Conservation (phyloP, 1,284 basidiomycete genomes). For the Cryptococcus floricola region DNA sequence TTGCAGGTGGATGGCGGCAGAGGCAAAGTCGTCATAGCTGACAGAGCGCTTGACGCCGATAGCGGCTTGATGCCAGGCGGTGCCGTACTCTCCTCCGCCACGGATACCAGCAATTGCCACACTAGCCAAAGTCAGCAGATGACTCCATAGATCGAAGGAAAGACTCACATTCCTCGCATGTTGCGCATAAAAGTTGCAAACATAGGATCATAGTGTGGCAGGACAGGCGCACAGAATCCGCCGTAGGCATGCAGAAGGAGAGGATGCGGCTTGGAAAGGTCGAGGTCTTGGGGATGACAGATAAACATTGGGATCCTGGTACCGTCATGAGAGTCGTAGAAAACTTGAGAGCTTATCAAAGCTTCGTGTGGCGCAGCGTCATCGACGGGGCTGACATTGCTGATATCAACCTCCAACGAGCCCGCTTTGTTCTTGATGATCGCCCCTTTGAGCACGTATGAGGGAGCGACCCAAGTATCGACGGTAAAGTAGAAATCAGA, state of each 20-base stretch:
- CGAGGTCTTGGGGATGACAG: constrained; percentile 14
- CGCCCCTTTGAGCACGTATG: constrained; percentile 16
- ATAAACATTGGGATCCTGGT: constrained; percentile 19
- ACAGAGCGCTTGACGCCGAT: constrained; percentile 12
- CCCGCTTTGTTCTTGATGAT: neutral
- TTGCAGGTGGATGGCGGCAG: constrained; percentile 14
- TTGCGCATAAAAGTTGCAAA: constrained; percentile 18
- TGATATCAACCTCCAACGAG: constrained; percentile 11
- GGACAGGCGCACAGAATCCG: constrained; percentile 8
- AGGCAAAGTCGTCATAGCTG: constrained; percentile 16
- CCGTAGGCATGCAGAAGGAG: constrained; percentile 17
- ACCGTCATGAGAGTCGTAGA: constrained; percentile 17
- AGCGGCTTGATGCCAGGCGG: constrained; percentile 19
- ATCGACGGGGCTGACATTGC: constrained; percentile 1
- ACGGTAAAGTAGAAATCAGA: constrained; percentile 17
- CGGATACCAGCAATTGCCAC: constrained; percentile 22
- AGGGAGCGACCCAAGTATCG: constrained; percentile 20
- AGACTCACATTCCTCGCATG: constrained; percentile 17
- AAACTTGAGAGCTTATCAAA: constrained; percentile 14
- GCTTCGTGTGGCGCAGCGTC: constrained; percentile 6
- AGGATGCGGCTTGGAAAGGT: constrained; percentile 10
- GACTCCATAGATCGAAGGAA: neutral
- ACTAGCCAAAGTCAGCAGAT: constrained; percentile 2
- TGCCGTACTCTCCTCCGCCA: constrained; percentile 22
- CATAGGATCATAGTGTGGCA: constrained; percentile 15